phyloP scores from a whole-genome alignment of 176 grass and related monocot species.

The Typha latifolia region DNA sequence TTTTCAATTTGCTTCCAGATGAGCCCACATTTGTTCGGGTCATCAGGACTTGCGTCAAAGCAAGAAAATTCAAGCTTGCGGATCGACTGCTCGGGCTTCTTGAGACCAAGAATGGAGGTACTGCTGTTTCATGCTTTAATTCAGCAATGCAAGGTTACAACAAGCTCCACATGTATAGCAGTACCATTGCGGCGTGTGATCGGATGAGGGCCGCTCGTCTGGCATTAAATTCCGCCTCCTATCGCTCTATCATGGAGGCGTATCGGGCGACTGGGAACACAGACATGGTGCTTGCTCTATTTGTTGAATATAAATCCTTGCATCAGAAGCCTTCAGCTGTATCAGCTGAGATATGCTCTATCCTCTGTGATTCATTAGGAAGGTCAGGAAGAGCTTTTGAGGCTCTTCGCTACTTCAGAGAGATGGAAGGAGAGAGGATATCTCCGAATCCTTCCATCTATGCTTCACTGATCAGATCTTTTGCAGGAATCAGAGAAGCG shows the following conservation, averaged over 20 bases:
- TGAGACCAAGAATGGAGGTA: conserved; percentile 35
- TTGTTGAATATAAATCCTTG: conserved; percentile 51
- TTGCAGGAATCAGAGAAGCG: conserved; percentile 52
- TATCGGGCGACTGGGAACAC: conserved; percentile 39
- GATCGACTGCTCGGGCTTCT: conserved; percentile 45
- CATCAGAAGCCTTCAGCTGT: conserved; percentile 32
- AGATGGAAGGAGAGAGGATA: conserved; percentile 62
- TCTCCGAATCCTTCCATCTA: conserved; percentile 43
- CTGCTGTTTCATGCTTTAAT: conserved; percentile 37
- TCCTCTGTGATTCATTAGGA: conserved; percentile 57
- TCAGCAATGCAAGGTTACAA: conserved; percentile 76
- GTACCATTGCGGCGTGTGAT: conserved; percentile 50
- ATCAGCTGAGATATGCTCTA: conserved; percentile 35
- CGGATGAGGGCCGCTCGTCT: conserved; percentile 40
- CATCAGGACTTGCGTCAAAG: conserved; percentile 48
- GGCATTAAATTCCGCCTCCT: conserved; percentile 34
- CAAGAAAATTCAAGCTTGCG: conserved; percentile 55
- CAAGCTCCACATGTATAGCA: conserved; percentile 83
- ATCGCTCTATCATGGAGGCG: conserved; percentile 51
- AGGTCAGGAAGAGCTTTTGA: conserved; percentile 46
- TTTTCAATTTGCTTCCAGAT: conserved; percentile 49
- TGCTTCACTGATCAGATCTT: conserved; percentile 46
- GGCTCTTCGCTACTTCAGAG: conserved; percentile 51
- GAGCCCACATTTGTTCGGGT: conserved; percentile 49
- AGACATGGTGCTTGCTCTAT: conserved; percentile 45